Evolutionary conservation across 2,329 filamentous ascomycete species (phyloP).

Genomic region (Decorospora gaudefroyi): DNA sequence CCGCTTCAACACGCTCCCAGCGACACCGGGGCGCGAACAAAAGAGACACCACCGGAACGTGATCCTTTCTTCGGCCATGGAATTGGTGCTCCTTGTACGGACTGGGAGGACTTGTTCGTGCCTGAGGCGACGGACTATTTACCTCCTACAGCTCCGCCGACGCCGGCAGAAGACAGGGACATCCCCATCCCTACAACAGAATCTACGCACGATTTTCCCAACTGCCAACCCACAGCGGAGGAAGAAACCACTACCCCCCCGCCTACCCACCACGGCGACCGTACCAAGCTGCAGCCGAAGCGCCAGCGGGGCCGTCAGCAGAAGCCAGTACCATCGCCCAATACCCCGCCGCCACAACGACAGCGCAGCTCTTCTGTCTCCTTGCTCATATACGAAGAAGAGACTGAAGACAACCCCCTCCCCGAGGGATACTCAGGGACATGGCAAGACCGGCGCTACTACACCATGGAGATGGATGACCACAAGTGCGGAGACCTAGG

Average conservation of each 20-base stretch:
- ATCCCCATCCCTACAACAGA: neutral
- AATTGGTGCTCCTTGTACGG: too few relatives aligned
- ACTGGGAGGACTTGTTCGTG: too few relatives aligned
- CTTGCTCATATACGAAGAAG: neutral
- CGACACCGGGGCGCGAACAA: too few relatives aligned
- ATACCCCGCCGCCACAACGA: neutral
- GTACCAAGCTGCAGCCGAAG: neutral
- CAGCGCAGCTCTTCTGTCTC: neutral
- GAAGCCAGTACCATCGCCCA: neutral
- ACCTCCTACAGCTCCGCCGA: too few relatives aligned
- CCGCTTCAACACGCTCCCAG: too few relatives aligned
- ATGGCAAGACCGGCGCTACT: slow-evolving; percentile 6
- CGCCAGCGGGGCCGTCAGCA: slow-evolving; percentile 1
- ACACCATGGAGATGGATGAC: neutral
- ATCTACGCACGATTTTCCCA: neutral
- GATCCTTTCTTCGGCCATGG: too few relatives aligned
- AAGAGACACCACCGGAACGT: too few relatives aligned
- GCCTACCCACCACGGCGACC: neutral
- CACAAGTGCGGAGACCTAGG: slow-evolving; percentile 4
- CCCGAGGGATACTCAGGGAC: slow-evolving; percentile 22
- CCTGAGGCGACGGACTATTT: too few relatives aligned
- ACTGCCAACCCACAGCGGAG: neutral
- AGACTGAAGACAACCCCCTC: neutral
- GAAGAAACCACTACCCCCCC: neutral
- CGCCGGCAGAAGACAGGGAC: too few relatives aligned